A percentile compares a stretch with the other conserved stretches of the same genome.
Conservation (phyloP, 495 filamentous ascomycete species). For the Pyrenopolyporus hunteri region DNA sequence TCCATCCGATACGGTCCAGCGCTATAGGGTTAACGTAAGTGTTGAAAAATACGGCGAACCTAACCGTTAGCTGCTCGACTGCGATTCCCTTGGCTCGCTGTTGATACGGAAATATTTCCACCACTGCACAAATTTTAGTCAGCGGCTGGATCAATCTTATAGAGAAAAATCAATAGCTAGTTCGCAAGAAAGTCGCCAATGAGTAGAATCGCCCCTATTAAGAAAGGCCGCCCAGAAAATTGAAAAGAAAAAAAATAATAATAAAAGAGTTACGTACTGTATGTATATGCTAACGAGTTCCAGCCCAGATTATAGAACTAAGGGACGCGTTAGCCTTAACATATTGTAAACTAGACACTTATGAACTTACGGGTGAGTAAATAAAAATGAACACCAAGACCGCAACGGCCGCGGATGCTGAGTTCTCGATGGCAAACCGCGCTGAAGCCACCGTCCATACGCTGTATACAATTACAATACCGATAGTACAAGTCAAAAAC, state of each 20-base stretch:
- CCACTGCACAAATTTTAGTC: conserved; percentile 44
- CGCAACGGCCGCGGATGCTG: conserved; percentile 52
- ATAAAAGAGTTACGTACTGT: conserved; percentile 28
- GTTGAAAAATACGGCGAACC: conserved; percentile 57
- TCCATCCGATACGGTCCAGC: conserved; percentile 55
- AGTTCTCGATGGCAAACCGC: conserved; percentile 50
- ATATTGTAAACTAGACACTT: not conserved
- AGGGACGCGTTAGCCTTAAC: not conserved
- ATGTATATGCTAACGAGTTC: conserved; percentile 65
- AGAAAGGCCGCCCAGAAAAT: not conserved
- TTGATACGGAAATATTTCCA: conserved; percentile 66
- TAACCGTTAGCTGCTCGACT: conserved; percentile 62
- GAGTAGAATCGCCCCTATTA: not conserved
- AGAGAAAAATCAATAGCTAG: not conserved
- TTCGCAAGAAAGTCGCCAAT: not conserved
- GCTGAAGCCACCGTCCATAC: conserved; percentile 63
- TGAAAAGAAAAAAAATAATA: not conserved
- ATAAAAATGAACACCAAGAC: conserved; percentile 66
- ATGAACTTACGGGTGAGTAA: conserved; percentile 54
- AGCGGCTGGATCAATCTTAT: not conserved
- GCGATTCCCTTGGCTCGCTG: conserved; percentile 64
- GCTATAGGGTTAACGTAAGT: conserved; percentile 64
- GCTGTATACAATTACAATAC: conserved; percentile 58
- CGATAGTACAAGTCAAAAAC: conserved; percentile 60
- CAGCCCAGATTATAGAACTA: conserved; percentile 67